Evolutionary conservation across 148 eudicot species (phyloP), one percentile per base, ranked within the genome.

Genomic region (Diospyros lotus): DNA sequence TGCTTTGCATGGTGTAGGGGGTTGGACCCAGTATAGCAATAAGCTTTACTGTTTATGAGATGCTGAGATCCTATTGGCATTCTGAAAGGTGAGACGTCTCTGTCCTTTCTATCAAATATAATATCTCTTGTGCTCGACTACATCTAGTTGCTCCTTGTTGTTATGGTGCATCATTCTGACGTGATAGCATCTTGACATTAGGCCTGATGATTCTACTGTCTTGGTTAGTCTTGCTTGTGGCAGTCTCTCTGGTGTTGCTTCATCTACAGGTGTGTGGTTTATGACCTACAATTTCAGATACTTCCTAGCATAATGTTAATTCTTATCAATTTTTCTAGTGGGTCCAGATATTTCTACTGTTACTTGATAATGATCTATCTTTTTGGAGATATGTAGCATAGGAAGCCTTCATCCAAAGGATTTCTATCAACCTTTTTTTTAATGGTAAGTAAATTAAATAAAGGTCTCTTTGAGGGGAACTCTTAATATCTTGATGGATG

Each of bases 11-110:
- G 68, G 60, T 82, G 76, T 87, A 93, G 98, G 96, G 96, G 38
- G 98, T 93, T 79, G 98, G 96, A 51, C 98, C 98, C 58, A 89
- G 91, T 81, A 80, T 93, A 59, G 96, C 98, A 50, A 93, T 93
- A 79, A 93, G 96, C 80, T 93, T 91, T 73, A 74, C 98, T 6
- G 96, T 93, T 72, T 93, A 93, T 61, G 98, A 93, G 80, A 67
- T 80, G 56, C 72, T 89, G 80, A 86, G 90, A 75, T 77, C 92
- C 66, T 59, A 72, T 70, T 93, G 98, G 96, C 91, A 76, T 40
- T 84, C 86, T 78, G 83, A 68, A 71, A 93, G 98, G 98, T 93
- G 53, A 71, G 13, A 9, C 28, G 54, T 77, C 56, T n/a, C 63
- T 7, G 58, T 44, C 28, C 55, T 45, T 60, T 13, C 11, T 45